Evolutionary conservation across 768 basidiomycete genomes (phyloP).

Genomic region (Brasilioporus rufonigricans): DNA sequence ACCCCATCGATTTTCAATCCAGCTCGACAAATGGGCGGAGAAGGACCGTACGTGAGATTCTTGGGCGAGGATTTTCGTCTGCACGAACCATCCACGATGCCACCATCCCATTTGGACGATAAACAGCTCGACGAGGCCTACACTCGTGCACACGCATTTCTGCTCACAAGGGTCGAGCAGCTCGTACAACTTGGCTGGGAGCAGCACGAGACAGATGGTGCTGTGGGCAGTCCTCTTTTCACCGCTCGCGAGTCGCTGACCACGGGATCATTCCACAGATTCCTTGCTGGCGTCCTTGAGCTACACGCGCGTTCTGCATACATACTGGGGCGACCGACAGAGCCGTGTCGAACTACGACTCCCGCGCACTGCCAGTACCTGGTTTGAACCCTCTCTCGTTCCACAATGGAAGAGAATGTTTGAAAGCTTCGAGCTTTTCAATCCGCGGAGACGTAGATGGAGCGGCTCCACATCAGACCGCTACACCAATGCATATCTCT

Average conservation of each 20-base stretch:
- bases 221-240: background rate
- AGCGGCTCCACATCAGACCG: background rate
- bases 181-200: slow-evolving; percentile 1
- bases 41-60: slow-evolving; percentile 10
- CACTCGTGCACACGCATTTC: background rate
- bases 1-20: background rate
- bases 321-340: background rate
- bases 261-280: background rate
- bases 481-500: slow-evolving; percentile 7
- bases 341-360: background rate
- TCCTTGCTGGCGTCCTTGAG: background rate
- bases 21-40: slow-evolving; percentile 1
- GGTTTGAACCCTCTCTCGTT: background rate
- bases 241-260: background rate
- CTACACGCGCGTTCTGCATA: background rate
- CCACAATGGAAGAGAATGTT: slow-evolving; percentile 3
- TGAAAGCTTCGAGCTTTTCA: background rate
- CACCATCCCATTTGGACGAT: background rate
- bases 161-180: background rate
- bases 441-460: background rate
- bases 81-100: background rate
- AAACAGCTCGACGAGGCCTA: background rate
- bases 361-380: slow-evolving; percentile 1
- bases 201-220: background rate
- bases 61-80: background rate